These are phyloP conservation scores for Phytophthora ohioensis DNA, from an alignment of 352 stramenopile species.

Conservation along the genomic window DNA sequence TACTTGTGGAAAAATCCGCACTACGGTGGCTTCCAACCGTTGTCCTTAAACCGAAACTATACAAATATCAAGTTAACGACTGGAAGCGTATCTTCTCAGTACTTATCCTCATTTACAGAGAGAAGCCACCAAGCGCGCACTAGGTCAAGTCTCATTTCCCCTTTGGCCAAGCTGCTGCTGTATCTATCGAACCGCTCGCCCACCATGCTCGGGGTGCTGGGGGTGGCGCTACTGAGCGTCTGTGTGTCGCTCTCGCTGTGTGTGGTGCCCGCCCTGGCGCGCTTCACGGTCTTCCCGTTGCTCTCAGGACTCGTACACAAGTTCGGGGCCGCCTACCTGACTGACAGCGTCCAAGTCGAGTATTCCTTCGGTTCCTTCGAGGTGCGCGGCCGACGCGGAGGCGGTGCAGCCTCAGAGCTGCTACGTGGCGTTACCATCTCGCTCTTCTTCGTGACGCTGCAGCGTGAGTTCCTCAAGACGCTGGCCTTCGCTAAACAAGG, in stretches of 20 bases:
- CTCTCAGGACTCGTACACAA: constrained; percentile 65
- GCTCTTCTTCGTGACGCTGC: constrained; percentile 65
- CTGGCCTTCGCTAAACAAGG: constrained; percentile 69
- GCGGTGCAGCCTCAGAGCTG: constrained; percentile 18
- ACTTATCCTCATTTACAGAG: constrained; percentile 23
- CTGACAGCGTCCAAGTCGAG: constrained; percentile 59
- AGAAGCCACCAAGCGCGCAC: constrained; percentile 11
- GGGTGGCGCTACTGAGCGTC: constrained; percentile 59
- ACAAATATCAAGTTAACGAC: constrained; percentile 6
- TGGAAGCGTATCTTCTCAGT: constrained; percentile 9
- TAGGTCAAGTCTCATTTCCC: too few relatives aligned
- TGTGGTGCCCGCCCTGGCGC: constrained; percentile 63
- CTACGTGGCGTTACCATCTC: constrained; percentile 59
- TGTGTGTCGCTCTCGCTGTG: constrained; percentile 71
- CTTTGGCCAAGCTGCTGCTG: constrained; percentile 39
- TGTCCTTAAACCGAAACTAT: constrained; percentile 4
- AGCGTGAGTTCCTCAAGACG: constrained; percentile 61
- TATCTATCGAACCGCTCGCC: constrained; percentile 42
- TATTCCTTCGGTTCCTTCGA: constrained; percentile 60
- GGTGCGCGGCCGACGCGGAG: constrained; percentile 32
- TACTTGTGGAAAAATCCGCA: background rate
- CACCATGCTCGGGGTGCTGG: constrained; percentile 54
- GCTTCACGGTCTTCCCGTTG: constrained; percentile 66
- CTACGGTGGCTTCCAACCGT: background rate
- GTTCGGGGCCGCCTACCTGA: constrained; percentile 59